Evolutionary conservation across 1,139 yeast genomes (phyloP).

Genomic region (Pichia sp.): DNA sequence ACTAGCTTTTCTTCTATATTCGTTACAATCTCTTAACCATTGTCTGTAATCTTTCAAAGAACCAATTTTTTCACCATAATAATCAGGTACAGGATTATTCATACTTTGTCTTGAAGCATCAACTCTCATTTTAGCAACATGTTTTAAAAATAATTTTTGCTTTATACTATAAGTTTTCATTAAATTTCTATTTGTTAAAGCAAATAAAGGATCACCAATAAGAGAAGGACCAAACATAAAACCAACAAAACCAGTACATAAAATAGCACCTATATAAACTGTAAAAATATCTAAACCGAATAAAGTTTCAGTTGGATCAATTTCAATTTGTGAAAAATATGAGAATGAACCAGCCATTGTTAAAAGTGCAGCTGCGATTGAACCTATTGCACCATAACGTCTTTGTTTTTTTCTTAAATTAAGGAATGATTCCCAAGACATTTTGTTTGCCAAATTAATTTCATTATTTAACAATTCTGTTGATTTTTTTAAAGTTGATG

Average conservation of each 20-base stretch:
- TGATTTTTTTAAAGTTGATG: constrained; percentile 10
- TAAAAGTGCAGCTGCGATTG: constrained; percentile 55
- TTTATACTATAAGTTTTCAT: constrained; percentile 47
- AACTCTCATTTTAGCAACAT: constrained; percentile 71
- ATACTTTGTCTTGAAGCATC: constrained; percentile 92
- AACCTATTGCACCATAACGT: constrained; percentile 59
- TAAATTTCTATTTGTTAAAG: constrained; percentile 42
- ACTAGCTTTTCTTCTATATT: constrained; percentile 78
- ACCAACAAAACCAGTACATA: constrained; percentile 71
- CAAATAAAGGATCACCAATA: constrained; percentile 67
- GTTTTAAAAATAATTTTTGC: constrained; percentile 69
- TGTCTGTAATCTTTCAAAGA: constrained; percentile 82
- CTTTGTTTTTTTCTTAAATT: constrained; percentile 70
- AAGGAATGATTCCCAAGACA: constrained; percentile 78
- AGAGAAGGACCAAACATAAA: constrained; percentile 72
- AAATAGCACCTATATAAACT: constrained; percentile 61
- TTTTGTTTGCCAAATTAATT: constrained; percentile 19
- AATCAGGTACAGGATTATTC: constrained; percentile 95
- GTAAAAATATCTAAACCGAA: constrained; percentile 85
- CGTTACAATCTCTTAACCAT: constrained; percentile 94
- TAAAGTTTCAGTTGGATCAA: constrained; percentile 72
- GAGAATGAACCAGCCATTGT: constrained; percentile 74
- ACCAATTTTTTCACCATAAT: constrained; percentile 92
- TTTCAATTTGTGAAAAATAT: constrained; percentile 69
- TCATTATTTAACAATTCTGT: constrained; percentile 16